These are phyloP conservation scores for Penicillium flavigenum DNA, from an alignment of 495 filamentous ascomycete genomes.

Conservation along the genomic window DNA sequence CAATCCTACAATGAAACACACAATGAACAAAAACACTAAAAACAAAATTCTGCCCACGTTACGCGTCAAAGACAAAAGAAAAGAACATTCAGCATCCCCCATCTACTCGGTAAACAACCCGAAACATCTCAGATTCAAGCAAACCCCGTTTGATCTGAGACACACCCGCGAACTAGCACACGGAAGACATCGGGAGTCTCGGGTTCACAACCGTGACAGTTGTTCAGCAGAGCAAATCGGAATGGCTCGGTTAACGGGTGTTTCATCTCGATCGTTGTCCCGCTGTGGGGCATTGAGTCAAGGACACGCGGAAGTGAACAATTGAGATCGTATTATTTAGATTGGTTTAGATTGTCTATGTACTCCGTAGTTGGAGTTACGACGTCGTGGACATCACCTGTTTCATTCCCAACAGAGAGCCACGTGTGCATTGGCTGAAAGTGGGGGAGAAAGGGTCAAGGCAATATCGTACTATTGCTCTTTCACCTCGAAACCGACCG, in stretches of 20 bases:
- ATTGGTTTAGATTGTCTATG: too few species aligned
- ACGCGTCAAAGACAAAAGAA: not conserved
- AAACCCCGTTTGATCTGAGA: constrained; percentile 20
- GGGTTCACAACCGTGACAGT: constrained; percentile 19
- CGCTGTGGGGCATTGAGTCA: constrained; percentile 25
- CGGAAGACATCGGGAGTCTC: constrained; percentile 28
- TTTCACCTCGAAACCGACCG: not conserved
- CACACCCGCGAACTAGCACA: constrained; percentile 22
- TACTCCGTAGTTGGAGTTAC: too few species aligned
- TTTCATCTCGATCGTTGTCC: constrained; percentile 32
- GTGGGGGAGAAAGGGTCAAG: not conserved
- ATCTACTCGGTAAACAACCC: not conserved
- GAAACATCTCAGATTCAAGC: not conserved
- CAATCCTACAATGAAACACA: not conserved
- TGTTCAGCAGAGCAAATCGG: constrained; percentile 28
- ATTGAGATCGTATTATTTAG: not conserved
- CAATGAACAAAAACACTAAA: not conserved
- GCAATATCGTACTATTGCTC: not conserved
- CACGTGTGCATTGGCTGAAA: not conserved
- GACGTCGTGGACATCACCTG: not conserved
- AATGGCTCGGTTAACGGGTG: constrained; percentile 29
- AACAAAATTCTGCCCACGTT: not conserved
- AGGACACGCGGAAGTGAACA: not conserved
- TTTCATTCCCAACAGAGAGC: too few species aligned
- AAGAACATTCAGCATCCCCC: not conserved